Conservation (phyloP, 148 eudicot genomes). For the Persicaria tinctoria region DNA sequence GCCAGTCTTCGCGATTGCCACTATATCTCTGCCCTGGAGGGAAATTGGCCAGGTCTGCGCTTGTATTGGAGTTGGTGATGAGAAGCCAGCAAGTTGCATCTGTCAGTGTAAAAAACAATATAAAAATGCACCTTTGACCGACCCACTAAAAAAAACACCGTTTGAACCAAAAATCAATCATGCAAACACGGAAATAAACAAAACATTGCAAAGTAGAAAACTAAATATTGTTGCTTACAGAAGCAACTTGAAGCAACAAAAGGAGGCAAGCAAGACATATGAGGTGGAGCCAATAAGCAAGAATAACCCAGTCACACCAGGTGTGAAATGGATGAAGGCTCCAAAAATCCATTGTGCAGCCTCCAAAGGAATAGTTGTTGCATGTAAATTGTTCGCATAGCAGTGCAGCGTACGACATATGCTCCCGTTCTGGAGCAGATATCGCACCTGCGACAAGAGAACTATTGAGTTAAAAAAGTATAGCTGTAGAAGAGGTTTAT, state of each 20-base stretch:
- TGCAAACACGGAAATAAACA: conserved; percentile 8
- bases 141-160: not conserved
- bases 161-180: not conserved
- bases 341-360: conserved; percentile 94
- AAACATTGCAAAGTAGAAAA: conserved; percentile 15
- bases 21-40: conserved; percentile 75
- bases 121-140: not conserved
- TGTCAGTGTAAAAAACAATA: conserved; percentile 22
- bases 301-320: conserved; percentile 81
- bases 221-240: conserved; percentile 90
- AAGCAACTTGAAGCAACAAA: conserved; percentile 98
- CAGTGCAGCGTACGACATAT: conserved; percentile 99
- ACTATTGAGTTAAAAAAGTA: conserved; percentile 37
- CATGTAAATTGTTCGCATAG: conserved; percentile 55
- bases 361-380: conserved; percentile 77
- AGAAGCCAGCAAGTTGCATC: conserved; percentile 78
- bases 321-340: conserved; percentile 85
- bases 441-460: conserved; percentile 99
- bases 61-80: conserved; percentile 95
- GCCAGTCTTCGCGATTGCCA: conserved; percentile 98
- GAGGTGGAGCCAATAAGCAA: conserved; percentile 79
- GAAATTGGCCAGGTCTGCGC: conserved; percentile 99
- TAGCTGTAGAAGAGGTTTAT: not conserved
- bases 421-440: conserved; percentile 99
- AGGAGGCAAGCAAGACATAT: conserved; percentile 73